Evolutionary conservation across 169 alveolate species (phyloP).

Genomic region (Eimeria acervulina): DNA sequence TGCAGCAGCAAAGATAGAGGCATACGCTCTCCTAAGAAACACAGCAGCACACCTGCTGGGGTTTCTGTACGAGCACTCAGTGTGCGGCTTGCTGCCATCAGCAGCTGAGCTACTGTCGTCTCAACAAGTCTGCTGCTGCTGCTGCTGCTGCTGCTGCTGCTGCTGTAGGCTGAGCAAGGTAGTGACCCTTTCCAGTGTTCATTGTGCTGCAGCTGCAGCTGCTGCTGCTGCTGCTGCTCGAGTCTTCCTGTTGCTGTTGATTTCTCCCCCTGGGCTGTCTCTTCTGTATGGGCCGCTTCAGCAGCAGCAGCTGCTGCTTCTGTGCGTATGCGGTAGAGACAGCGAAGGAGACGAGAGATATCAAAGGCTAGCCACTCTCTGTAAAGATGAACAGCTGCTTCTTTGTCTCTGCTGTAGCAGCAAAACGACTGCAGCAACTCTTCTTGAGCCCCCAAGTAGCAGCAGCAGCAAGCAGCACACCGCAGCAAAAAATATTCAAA

Average conservation of each 20-base stretch:
- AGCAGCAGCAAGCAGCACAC: constrained; percentile 23
- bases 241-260: no score
- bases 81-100: constrained; percentile 21
- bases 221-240: no score
- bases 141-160: constrained; percentile 41
- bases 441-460: neutral
- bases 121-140: constrained; percentile 29
- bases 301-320: no score
- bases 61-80: neutral
- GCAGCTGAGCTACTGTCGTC: constrained; percentile 26
- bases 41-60: neutral
- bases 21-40: neutral
- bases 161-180: neutral
- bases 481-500: constrained; percentile 2
- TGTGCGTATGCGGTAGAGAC: neutral
- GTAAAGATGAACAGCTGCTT: neutral
- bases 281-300: no score
- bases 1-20: constrained; percentile 4
- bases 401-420: constrained; percentile 26
- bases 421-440: neutral
- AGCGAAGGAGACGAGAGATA: neutral
- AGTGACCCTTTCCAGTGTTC: neutral
- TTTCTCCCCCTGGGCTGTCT: no score
- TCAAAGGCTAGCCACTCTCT: constrained; percentile 40
- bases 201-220: neutral